Evolutionary conservation across 2,329 filamentous ascomycete genomes (phyloP), one percentile per base, ranked within the genome.

Genomic region (Calonectria pauciramosa): DNA sequence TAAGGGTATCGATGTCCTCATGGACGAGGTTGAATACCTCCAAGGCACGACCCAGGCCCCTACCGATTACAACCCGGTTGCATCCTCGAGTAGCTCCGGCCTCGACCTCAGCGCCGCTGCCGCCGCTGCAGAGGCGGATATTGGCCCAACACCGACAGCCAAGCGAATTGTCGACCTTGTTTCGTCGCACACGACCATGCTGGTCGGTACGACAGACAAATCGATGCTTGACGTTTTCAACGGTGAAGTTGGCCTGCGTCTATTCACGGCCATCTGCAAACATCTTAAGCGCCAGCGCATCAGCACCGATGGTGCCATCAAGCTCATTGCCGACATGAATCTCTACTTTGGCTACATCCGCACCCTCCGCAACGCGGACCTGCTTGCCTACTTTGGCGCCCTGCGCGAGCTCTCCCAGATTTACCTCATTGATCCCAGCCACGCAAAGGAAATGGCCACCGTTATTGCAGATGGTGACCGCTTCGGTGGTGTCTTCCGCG

Each of bases 211-310:
- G 83, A 99, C 96, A 1, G 97, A 99, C 84, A 99, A 99, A 88
- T 96, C 95, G 76, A 98, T 98, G 90, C 93, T 99, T 32, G 97
- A 99, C 82, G 97, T 99, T 18, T 99, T 99, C 89, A 98, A 98
- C 84, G 95, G 97, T 85, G 97, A 99, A 87, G 96, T 99, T 32
- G 97, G 97, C 0, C 91, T 98, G 77, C 94, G 97, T 32, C 90
- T 99, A 68, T 99, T 99, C 86, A 93, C 94, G 26, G 94, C 95
- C 23, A 89, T 99, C 66, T 98, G 96, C 90, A 99, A 99, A 86
- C 97, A 99, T 86, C 91, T 99, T 78, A 99, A 99, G 88, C 94
- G 96, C 13, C 97, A 99, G 88, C 93, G 97, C 71, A 92, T 99
- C 85, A 96, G 94, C 83, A 95, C 95, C 32, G 93, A 95, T 75